phyloP scores from a whole-genome alignment of 768 basidiomycete genomes.

The Floccularia luteovirens region DNA sequence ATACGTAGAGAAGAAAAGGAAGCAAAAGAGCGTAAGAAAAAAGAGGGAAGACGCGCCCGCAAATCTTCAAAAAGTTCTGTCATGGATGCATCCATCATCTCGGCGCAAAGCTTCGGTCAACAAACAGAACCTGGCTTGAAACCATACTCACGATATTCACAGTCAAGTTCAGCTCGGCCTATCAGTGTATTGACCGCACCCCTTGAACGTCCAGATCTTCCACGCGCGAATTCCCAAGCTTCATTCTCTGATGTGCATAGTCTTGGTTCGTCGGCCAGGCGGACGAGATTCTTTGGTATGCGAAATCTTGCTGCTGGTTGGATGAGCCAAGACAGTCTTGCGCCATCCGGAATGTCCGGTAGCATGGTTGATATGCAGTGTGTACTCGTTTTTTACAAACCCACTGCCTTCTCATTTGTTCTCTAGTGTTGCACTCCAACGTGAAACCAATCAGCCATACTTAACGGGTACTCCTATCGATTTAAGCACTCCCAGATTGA shows the following conservation, averaged over 20 bases:
- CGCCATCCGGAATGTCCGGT: conserved; percentile 74
- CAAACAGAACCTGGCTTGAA: conserved; percentile 53
- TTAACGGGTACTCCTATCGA: conserved; percentile 23
- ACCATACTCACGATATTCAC: conserved; percentile 57
- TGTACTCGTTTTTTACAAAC: conserved; percentile 20
- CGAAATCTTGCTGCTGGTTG: conserved; percentile 65
- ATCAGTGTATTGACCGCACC: conserved; percentile 55
- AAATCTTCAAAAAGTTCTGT: conserved; percentile 69
- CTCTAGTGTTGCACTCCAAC: conserved; percentile 70
- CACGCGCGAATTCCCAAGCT: conserved; percentile 66
- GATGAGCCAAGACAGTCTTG: conserved; percentile 77
- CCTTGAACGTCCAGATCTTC: conserved; percentile 51
- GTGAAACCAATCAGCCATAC: conserved; percentile 36
- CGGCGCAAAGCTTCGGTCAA: conserved; percentile 47
- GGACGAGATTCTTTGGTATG: conserved; percentile 73
- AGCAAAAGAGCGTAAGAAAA: conserved; percentile 60
- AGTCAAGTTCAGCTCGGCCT: conserved; percentile 43
- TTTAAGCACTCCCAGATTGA: conserved; percentile 33
- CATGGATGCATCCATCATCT: conserved; percentile 69
- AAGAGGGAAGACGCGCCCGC: conserved; percentile 64
- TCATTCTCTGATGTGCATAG: conserved; percentile 80
- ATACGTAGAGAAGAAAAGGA: conserved; percentile 75
- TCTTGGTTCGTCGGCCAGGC: conserved; percentile 61
- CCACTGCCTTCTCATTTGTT: conserved; percentile 3
- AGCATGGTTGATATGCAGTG: conserved; percentile 95